These are phyloP conservation scores for Mentha longifolia DNA, from an alignment of 257 asterid genomes.

Conservation along the genomic window DNA sequence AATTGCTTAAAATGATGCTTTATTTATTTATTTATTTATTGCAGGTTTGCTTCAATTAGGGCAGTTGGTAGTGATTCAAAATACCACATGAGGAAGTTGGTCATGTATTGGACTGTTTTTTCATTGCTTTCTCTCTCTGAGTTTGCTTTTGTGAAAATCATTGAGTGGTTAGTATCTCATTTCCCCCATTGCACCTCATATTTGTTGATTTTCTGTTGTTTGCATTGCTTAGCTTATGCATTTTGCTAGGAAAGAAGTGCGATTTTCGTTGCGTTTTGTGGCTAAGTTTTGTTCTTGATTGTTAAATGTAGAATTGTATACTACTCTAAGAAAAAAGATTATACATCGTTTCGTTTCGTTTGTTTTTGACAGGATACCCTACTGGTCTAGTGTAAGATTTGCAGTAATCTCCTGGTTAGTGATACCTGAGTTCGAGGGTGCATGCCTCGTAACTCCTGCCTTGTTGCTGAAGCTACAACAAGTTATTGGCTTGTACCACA, in stretches of 20 bases:
- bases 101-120: slow-evolving; percentile 48
- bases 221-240: not conserved
- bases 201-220: too few relatives aligned
- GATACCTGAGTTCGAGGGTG: slow-evolving; percentile 48
- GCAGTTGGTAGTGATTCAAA: slow-evolving; percentile 49
- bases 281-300: not conserved
- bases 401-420: slow-evolving; percentile 41
- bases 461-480: slow-evolving; percentile 27
- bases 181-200: slow-evolving; percentile 11
- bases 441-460: slow-evolving; percentile 29
- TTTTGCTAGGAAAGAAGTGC: not conserved
- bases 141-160: slow-evolving; percentile 35
- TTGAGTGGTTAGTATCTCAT: slow-evolving; percentile 39
- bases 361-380: slow-evolving; percentile 47
- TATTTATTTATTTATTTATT: not conserved
- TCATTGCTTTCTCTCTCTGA: slow-evolving; percentile 47
- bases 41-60: slow-evolving; percentile 55
- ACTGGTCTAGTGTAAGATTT: slow-evolving; percentile 45
- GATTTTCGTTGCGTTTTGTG: not conserved
- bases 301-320: too few relatives aligned
- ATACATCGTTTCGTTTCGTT: too few relatives aligned
- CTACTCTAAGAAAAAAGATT: too few relatives aligned
- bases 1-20: not conserved
- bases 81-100: slow-evolving; percentile 49
- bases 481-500: slow-evolving; percentile 9